These are phyloP conservation scores for Cystobasidium onofrii DNA, from an alignment of 768 basidiomycete genomes.

Conservation along the genomic window DNA sequence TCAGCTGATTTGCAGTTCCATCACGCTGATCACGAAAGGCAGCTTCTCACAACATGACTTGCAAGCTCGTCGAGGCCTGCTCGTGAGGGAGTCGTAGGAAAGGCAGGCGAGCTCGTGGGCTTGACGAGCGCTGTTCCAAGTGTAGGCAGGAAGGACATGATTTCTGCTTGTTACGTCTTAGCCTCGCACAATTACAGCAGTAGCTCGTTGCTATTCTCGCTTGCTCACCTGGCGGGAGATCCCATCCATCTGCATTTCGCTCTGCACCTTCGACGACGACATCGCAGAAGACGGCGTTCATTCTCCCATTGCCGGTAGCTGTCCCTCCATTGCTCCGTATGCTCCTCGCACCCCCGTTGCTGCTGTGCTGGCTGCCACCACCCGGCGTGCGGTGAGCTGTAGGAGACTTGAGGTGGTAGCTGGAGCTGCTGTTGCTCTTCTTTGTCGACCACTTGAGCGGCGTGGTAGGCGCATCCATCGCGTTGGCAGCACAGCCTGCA, in stretches of 20 bases:
- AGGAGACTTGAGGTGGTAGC: slow-evolving; percentile 5
- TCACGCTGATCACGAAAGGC: neutral
- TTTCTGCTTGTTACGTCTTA: neutral
- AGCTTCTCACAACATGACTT: slow-evolving; percentile 8
- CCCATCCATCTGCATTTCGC: slow-evolving; percentile 11
- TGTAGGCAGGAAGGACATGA: slow-evolving; percentile 7
- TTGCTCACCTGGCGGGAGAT: slow-evolving; percentile 21
- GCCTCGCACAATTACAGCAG: neutral
- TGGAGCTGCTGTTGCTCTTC: neutral
- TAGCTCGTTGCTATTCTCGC: neutral
- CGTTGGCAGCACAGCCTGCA: no score
- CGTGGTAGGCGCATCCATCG: slow-evolving; percentile 13
- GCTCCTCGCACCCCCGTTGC: neutral
- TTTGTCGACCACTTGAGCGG: slow-evolving; percentile 14
- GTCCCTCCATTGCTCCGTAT: neutral
- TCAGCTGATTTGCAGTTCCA: neutral
- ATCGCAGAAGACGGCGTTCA: slow-evolving; percentile 23
- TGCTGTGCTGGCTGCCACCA: slow-evolving; percentile 1
- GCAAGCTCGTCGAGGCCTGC: slow-evolving; percentile 14
- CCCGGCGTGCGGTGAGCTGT: neutral
- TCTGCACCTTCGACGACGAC: slow-evolving; percentile 19
- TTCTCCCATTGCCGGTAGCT: neutral
- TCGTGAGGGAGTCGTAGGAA: slow-evolving; percentile 22
- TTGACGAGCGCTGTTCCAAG: neutral
- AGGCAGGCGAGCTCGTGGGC: slow-evolving; percentile 29